Conservation (phyloP, 768 basidiomycete species). For the Pulveroboletus sp. region DNA sequence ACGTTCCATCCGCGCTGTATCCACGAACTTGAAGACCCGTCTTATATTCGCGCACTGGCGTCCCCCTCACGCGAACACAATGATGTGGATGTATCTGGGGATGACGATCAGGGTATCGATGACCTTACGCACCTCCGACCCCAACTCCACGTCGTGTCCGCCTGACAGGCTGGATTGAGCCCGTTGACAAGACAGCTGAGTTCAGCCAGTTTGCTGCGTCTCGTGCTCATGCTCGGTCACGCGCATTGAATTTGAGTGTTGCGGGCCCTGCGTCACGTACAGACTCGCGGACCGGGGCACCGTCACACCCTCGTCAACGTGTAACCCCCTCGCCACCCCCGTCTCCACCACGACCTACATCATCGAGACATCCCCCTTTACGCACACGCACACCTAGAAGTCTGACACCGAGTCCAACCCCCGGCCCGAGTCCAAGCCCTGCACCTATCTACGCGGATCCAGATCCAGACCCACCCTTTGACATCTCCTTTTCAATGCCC, state of each 20-base stretch:
- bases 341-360: not conserved
- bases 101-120: slow-evolving; percentile 10
- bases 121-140: slow-evolving; percentile 18
- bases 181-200: slow-evolving; percentile 52
- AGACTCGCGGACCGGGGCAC: not conserved
- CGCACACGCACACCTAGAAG: not conserved
- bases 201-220: slow-evolving; percentile 47
- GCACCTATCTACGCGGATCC: too few relatives aligned
- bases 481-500: slow-evolving; percentile 22
- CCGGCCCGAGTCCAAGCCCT: not conserved
- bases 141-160: slow-evolving; percentile 37
- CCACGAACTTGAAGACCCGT: slow-evolving; percentile 48
- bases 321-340: not conserved
- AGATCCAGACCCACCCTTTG: slow-evolving; percentile 17
- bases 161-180: slow-evolving; percentile 51
- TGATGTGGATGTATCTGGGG: not conserved
- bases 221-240: slow-evolving; percentile 8
- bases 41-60: slow-evolving; percentile 21
- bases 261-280: not conserved
- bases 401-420: not conserved
- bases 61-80: slow-evolving; percentile 2
- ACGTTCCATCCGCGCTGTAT: slow-evolving; percentile 44
- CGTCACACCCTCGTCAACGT: not conserved
- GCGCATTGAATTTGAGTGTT: not conserved
- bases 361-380: slow-evolving; percentile 1